These are phyloP conservation scores for Vicia faba DNA, from an alignment of 306 rosid species.

Conservation along the genomic window DNA sequence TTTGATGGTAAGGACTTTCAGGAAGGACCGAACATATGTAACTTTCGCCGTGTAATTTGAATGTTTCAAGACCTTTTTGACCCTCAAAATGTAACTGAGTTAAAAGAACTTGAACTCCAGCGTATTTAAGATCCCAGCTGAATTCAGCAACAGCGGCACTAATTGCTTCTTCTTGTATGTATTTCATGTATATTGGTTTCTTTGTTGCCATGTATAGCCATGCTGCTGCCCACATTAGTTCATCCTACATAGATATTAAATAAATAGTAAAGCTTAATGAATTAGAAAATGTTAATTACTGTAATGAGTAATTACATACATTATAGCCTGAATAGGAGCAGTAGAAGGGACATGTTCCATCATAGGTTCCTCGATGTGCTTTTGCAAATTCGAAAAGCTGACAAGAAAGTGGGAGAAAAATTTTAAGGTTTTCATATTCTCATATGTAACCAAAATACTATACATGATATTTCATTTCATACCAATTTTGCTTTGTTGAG, in stretches of 20 bases:
- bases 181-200: slow-evolving; percentile 51
- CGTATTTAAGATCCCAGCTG: slow-evolving; percentile 97
- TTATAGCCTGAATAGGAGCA: slow-evolving; percentile 88
- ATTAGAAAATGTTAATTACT: background rate
- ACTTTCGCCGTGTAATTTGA: slow-evolving; percentile 66
- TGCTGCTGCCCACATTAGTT: slow-evolving; percentile 89
- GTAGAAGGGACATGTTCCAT: slow-evolving; percentile 97
- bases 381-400: slow-evolving; percentile 73
- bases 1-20: slow-evolving; percentile 74
- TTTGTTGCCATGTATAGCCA: slow-evolving; percentile 76
- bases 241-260: slow-evolving; percentile 50
- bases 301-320: slow-evolving; percentile 57
- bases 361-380: slow-evolving; percentile 71
- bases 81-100: slow-evolving; percentile 66
- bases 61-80: slow-evolving; percentile 46
- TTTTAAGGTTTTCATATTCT: background rate
- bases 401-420: background rate
- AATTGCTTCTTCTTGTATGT: slow-evolving; percentile 60
- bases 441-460: background rate
- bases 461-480: background rate
- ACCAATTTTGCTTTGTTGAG: slow-evolving; percentile 93
- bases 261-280: background rate
- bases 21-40: slow-evolving; percentile 81
- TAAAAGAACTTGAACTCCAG: slow-evolving; percentile 84
- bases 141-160: slow-evolving; percentile 74